Evolutionary conservation across 2,329 filamentous ascomycete species (phyloP).

Genomic region (Knoxdaviesia capensis): DNA sequence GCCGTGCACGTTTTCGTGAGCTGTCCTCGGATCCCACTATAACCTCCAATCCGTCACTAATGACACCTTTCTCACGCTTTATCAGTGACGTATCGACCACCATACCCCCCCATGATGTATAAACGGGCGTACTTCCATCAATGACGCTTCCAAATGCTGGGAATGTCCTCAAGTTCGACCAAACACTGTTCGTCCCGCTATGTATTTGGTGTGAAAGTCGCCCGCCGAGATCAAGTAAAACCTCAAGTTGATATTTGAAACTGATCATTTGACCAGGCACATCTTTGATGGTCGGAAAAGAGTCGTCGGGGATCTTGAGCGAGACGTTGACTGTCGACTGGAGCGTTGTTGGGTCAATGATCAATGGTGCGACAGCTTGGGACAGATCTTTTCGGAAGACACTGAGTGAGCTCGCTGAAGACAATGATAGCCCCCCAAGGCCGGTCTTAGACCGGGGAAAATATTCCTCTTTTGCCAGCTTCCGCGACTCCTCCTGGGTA

Average conservation of each 20-base stretch:
- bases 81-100: conserved; percentile 79
- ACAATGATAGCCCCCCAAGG: conserved; percentile 67
- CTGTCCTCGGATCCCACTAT: conserved; percentile 75
- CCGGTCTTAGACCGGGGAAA: conserved; percentile 78
- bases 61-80: conserved; percentile 77
- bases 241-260: conserved; percentile 86
- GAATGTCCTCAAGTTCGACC: conserved; percentile 18
- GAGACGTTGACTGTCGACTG: conserved; percentile 64
- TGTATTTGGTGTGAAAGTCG: conserved; percentile 59
- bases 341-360: conserved; percentile 65
- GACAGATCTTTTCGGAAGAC: conserved; percentile 91
- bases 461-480: conserved; percentile 59
- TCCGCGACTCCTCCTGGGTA: conserved; percentile 43
- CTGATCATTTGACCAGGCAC: conserved; percentile 88
- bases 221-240: conserved; percentile 79
- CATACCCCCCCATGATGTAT: conserved; percentile 35
- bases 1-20: conserved; percentile 12
- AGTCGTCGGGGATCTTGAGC: conserved; percentile 72
- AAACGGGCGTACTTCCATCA: conserved; percentile 20
- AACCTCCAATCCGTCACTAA: conserved; percentile 69
- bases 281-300: conserved; percentile 75
- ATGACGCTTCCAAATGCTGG: conserved; percentile 11
- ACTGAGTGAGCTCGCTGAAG: conserved; percentile 69
- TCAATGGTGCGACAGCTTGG: conserved; percentile 72
- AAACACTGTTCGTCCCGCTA: conserved; percentile 28